phyloP scores from a whole-genome alignment of 192 early-diverging fungal species.

The Powellomyces hirtus region DNA sequence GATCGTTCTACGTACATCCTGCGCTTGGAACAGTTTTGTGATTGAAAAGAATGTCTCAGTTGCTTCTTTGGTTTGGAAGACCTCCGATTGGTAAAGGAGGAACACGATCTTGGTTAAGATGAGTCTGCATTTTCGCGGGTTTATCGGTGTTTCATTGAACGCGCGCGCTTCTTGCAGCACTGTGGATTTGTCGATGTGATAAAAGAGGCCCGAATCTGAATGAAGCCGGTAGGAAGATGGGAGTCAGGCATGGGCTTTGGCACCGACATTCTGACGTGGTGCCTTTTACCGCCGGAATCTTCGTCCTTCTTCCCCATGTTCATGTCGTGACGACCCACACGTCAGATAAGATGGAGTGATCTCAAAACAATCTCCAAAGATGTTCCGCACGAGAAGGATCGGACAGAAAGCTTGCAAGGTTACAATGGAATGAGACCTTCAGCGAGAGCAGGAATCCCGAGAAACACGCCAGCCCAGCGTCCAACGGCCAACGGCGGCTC shows the following conservation, averaged over 20 bases:
- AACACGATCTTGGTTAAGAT: conserved; percentile 93
- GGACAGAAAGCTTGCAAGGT: too few species aligned
- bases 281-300: conserved; percentile 52
- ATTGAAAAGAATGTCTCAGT: conserved; percentile 98
- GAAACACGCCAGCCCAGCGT: too few species aligned
- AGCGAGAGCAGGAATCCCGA: too few species aligned
- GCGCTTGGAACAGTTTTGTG: conserved; percentile 95
- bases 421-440: too few species aligned
- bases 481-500: too few species aligned
- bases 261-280: conserved; percentile 4
- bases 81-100: conserved; percentile 85
- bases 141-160: conserved; percentile 96
- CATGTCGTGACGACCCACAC: conserved; percentile 30
- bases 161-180: conserved; percentile 95
- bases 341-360: not conserved
- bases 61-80: conserved; percentile 90
- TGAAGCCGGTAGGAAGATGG: not conserved
- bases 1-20: conserved; percentile 60
- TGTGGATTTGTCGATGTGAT: conserved; percentile 86
- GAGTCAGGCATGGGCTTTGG: not conserved
- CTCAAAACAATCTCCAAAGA: not conserved
- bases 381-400: too few species aligned
- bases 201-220: conserved; percentile 73
- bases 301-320: conserved; percentile 68
- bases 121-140: conserved; percentile 88